phyloP scores from a whole-genome alignment of 78 protist genomes.

The Dictyostelium brefeldianum region DNA sequence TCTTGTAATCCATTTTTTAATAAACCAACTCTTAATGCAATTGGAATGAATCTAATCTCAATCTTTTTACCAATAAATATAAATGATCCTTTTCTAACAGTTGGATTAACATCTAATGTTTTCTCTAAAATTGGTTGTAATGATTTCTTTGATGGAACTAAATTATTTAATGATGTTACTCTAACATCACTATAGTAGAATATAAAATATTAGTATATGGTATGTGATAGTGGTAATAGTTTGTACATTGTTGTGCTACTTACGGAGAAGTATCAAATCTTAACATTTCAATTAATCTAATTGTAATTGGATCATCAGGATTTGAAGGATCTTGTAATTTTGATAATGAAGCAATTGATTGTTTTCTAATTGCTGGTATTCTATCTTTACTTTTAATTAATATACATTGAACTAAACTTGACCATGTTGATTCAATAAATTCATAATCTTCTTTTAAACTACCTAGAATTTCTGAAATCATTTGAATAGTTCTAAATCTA shows the following conservation, averaged over 20 bases:
- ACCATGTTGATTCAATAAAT: slow-evolving; percentile 5
- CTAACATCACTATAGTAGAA: slow-evolving; percentile 50
- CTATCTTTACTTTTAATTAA: slow-evolving; percentile 34
- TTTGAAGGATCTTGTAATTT: slow-evolving; percentile 32
- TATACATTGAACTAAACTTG: slow-evolving; percentile 1
- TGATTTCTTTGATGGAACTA: slow-evolving; percentile 45
- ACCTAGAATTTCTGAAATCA: slow-evolving; percentile 14
- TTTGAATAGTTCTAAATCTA: slow-evolving; percentile 31
- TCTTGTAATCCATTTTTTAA: slow-evolving; percentile 70
- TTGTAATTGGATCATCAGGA: slow-evolving; percentile 23
- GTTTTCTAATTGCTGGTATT: slow-evolving; percentile 29
- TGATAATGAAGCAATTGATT: slow-evolving; percentile 51
- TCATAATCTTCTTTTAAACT: slow-evolving; percentile 52
- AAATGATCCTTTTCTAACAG: slow-evolving; percentile 46
- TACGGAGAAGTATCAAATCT: slow-evolving; percentile 59
- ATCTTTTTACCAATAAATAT: slow-evolving; percentile 9
- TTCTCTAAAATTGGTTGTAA: slow-evolving; percentile 18
- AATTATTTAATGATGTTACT: slow-evolving; percentile 24
- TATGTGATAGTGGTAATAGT: not conserved
- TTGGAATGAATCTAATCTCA: slow-evolving; percentile 14
- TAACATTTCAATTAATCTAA: slow-evolving; percentile 38
- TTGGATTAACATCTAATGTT: slow-evolving; percentile 32
- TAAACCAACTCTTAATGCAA: slow-evolving; percentile 45
- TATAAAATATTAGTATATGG: not conserved
- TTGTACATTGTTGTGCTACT: not conserved